Percentiles rank a stretch among this genome's conserved stretches.
Conservation (phyloP, 129 eudicot species). For the Cynara cardunculus region DNA sequence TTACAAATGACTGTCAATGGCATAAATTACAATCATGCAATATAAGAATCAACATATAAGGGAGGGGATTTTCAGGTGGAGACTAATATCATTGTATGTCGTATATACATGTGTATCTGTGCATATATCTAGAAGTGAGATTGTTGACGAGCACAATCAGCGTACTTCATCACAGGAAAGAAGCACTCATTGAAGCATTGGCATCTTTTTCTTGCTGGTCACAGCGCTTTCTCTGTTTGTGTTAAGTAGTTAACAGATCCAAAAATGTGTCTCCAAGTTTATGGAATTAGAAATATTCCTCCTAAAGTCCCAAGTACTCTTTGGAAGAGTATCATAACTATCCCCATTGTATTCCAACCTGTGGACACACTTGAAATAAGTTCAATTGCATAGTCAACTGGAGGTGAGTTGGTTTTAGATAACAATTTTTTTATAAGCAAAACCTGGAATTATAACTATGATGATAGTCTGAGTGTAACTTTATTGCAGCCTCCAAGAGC, state of each 20-base stretch:
- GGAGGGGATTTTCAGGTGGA: not conserved
- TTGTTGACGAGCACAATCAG: not conserved
- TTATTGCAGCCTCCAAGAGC: conserved; percentile 74
- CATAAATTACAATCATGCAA: not conserved
- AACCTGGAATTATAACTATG: not conserved
- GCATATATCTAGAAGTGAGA: not conserved
- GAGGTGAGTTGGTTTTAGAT: not conserved
- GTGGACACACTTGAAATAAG: not conserved
- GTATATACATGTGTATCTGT: not conserved
- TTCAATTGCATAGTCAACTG: not conserved
- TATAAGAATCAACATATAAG: not conserved
- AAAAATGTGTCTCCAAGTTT: not conserved
- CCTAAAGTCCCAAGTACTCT: not conserved
- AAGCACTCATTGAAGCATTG: not conserved
- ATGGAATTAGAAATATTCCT: not conserved
- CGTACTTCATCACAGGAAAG: not conserved
- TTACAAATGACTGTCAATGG: not conserved
- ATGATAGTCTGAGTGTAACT: not conserved
- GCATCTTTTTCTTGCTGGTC: not conserved
- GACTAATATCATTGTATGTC: not conserved
- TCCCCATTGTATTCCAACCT: not conserved
- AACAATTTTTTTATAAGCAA: not conserved
- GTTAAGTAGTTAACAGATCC: not conserved
- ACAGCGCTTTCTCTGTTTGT: not conserved
- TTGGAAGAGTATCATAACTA: not conserved